These are phyloP conservation scores for Beauveria rudraprayagi DNA, from an alignment of 2,329 filamentous ascomycete genomes.

Conservation along the genomic window DNA sequence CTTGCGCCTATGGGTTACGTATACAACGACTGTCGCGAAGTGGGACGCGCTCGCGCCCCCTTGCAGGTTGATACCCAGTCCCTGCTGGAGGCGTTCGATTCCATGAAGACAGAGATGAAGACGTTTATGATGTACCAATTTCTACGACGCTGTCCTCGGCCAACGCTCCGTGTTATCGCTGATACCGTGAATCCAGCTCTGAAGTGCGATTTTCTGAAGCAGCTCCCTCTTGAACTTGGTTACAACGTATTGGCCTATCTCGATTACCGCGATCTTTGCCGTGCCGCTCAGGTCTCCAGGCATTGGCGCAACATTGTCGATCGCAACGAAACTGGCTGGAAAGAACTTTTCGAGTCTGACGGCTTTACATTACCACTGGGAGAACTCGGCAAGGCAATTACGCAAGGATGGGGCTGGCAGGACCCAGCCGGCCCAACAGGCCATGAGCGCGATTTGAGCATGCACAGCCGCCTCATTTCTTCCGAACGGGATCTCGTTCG, in stretches of 20 bases:
- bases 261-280: constrained; percentile 77
- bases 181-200: constrained; percentile 87
- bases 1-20: constrained; percentile 18
- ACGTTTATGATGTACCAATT: constrained; percentile 96
- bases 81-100: constrained; percentile 84
- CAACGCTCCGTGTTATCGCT: constrained; percentile 82
- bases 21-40: constrained; percentile 19
- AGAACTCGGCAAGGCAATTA: constrained; percentile 78
- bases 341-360: constrained; percentile 78
- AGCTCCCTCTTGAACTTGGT: constrained; percentile 78
- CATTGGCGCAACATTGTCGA: constrained; percentile 89
- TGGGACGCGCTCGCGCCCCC: constrained; percentile 20
- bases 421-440: constrained; percentile 68
- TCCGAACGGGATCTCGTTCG: constrained; percentile 45
- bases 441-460: constrained; percentile 72
- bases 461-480: constrained; percentile 42
- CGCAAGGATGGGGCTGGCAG: constrained; percentile 97
- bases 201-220: constrained; percentile 84
- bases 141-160: constrained; percentile 76
- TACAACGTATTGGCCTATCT: constrained; percentile 83
- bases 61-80: constrained; percentile 70
- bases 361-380: constrained; percentile 71
- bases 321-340: constrained; percentile 92
- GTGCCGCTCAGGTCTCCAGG: constrained; percentile 86
- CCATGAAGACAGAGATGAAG: constrained; percentile 85